These are phyloP conservation scores for Gentiana macrophylla DNA, from an alignment of 257 asterid genomes.

Conservation along the genomic window DNA sequence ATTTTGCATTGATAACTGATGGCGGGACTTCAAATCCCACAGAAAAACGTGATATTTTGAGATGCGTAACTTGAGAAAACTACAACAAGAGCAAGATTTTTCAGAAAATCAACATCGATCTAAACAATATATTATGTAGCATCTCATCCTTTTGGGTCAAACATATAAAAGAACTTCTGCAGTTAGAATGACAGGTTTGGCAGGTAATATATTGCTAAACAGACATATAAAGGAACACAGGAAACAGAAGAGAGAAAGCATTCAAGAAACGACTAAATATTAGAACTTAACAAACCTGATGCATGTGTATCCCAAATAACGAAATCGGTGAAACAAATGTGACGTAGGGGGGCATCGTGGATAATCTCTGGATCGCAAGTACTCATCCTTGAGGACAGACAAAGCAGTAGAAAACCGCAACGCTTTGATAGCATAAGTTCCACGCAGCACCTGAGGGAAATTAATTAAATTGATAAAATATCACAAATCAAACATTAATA, in stretches of 20 bases:
- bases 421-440: slow-evolving; percentile 85
- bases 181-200: too few relatives aligned
- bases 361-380: slow-evolving; percentile 94
- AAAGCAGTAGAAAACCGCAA: slow-evolving; percentile 98
- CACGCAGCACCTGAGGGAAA: slow-evolving; percentile 69
- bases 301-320: slow-evolving; percentile 95
- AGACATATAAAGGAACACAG: neutral
- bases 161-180: neutral
- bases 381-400: slow-evolving; percentile 90
- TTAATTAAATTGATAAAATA: slow-evolving; percentile 14
- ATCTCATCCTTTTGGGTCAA: neutral
- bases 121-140: neutral
- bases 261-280: neutral
- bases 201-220: neutral
- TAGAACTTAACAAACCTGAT: slow-evolving; percentile 37
- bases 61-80: neutral
- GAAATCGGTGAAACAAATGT: slow-evolving; percentile 96
- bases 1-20: neutral
- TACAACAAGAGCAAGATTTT: slow-evolving; percentile 1
- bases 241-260: neutral
- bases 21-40: neutral
- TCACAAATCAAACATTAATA: slow-evolving; percentile 1
- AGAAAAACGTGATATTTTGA: neutral
- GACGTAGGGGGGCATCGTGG: slow-evolving; percentile 98
- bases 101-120: too few relatives aligned